Evolutionary conservation across 2,329 filamentous ascomycete genomes (phyloP), one percentile per base, ranked within the genome.

Genomic region (Sporothrix phasma): DNA sequence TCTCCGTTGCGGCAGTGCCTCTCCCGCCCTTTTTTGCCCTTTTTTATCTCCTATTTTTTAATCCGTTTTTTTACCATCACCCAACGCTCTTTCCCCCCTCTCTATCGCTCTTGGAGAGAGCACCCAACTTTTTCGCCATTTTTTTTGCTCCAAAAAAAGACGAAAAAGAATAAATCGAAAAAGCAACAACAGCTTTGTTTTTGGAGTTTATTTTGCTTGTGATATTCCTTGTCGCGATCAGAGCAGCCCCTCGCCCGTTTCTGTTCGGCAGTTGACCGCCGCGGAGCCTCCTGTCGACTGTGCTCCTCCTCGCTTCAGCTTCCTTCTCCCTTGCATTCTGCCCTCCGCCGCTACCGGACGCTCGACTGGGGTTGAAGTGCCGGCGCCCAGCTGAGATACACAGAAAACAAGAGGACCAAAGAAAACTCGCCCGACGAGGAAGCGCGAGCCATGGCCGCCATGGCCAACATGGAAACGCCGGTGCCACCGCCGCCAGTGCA

Each of bases 151-250:
- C 49, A 66, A 66, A 66, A 62, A 66, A 66, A 60, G 59, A 51
- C n/a, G 39, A 66, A 66, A 66, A 64, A 64, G 24, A 62, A 34
- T 39, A 62, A 64, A 64, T 62, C 62, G 59, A 64, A 64, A 64
- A 66, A 46, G 29, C 59, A 64, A 47, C 56, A 7, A 41, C 45
- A 60, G n/a, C 39, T 34, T 43, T 5, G 10, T 45, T 37, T 53
- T 26, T 17, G 7, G 15, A 26, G 31, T 45, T 49, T 45, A 51
- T 41, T 62, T 62, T 53, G 17, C 31, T 62, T 37, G 51, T 39
- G 10, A 39, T 43, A 58, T 45, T 45, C n/a, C 24, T 29, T 24
- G n/a, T 46, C 56, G 19, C 39, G 24, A 11, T 13, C 10, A 15
- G 22, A 24, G 39, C 37, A 17, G n/a, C 17, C 24, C 39, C 24